Evolutionary conservation across 495 filamentous ascomycete genomes (phyloP).

Genomic region (Sabuloglossum arenarium): DNA sequence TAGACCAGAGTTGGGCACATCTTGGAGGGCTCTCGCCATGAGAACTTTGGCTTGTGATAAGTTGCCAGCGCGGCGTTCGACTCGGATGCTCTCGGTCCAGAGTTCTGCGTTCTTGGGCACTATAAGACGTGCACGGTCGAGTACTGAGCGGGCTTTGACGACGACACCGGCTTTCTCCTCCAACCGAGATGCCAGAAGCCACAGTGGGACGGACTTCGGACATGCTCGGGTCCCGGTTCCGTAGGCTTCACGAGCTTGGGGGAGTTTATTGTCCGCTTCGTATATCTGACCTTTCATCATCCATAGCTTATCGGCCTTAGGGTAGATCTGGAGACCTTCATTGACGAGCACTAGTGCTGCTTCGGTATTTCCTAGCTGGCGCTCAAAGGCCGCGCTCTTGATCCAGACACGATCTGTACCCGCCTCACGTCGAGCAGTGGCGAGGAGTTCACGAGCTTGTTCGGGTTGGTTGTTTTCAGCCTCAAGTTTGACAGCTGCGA

Average conservation of each 20-base stretch:
- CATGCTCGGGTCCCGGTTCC: constrained; percentile 73
- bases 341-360: constrained; percentile 70
- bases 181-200: constrained; percentile 68
- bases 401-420: constrained; percentile 94
- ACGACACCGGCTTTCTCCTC: constrained; percentile 70
- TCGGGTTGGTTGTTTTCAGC: constrained; percentile 64
- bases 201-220: constrained; percentile 63
- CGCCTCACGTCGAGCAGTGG: constrained; percentile 61
- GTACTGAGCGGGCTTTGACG: constrained; percentile 78
- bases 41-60: constrained; percentile 61
- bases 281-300: constrained; percentile 99
- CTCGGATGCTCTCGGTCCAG: constrained; percentile 77
- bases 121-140: constrained; percentile 74
- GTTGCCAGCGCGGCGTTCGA: constrained; percentile 81
- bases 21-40: constrained; percentile 84
- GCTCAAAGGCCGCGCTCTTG: constrained; percentile 80
- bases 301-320: constrained; percentile 72
- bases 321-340: constrained; percentile 74
- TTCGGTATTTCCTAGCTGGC: constrained; percentile 57
- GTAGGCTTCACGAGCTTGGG: constrained; percentile 82
- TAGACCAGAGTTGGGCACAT: constrained; percentile 71
- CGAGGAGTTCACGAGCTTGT: constrained; percentile 60
- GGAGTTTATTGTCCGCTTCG: constrained; percentile 50
- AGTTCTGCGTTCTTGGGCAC: constrained; percentile 68
- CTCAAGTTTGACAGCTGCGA: constrained; percentile 86